phyloP scores from a whole-genome alignment of 345 rosid species.

The Eutrema yunnanense region DNA sequence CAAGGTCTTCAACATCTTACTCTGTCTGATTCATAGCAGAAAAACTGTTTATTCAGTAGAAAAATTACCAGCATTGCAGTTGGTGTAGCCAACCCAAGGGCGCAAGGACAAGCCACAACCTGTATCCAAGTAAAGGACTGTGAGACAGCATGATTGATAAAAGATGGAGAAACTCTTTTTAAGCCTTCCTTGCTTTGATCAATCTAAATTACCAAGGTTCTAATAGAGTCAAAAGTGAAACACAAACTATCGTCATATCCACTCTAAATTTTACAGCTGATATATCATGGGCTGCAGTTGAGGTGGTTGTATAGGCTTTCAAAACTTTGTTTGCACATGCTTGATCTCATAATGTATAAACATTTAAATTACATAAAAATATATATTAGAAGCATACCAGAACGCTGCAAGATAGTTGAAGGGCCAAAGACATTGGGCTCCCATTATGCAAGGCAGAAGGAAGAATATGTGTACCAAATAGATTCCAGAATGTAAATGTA shows the following conservation, averaged over 20 bases:
- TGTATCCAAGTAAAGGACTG: conserved; percentile 33
- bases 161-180: background rate
- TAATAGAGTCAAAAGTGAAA: too few relatives aligned
- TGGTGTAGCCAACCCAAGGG: conserved; percentile 97
- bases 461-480: conserved; percentile 59
- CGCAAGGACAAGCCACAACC: conserved; percentile 99
- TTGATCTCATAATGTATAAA: too few relatives aligned
- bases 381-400: conserved; percentile 45
- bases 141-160: background rate
- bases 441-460: conserved; percentile 63
- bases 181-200: too few relatives aligned
- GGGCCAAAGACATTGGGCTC: conserved; percentile 73
- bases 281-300: too few relatives aligned
- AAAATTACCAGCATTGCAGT: conserved; percentile 86
- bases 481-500: conserved; percentile 88
- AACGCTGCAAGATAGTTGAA: conserved; percentile 96
- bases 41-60: conserved; percentile 6
- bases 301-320: too few relatives aligned
- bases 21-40: background rate
- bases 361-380: background rate
- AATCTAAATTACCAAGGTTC: too few relatives aligned
- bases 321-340: too few relatives aligned
- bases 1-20: conserved; percentile 10
- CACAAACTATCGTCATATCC: too few relatives aligned
- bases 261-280: too few relatives aligned